Base-by-base conservation (phyloP, 208 protist genomes). In the Wallacemonas collosoma region DNA sequence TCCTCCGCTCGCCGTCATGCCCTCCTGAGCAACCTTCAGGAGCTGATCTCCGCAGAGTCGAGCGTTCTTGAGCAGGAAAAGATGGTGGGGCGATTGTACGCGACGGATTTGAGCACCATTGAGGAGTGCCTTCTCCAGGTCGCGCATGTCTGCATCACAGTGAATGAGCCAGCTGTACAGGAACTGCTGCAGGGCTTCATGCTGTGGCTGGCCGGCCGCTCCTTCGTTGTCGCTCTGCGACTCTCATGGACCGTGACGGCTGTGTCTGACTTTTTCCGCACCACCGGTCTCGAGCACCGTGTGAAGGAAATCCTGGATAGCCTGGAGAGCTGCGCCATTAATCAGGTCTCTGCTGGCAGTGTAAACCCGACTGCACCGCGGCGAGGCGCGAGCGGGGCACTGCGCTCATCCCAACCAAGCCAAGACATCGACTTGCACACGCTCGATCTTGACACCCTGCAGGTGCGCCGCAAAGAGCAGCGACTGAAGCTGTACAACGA, bases 291-390 rank as follows among this genome's bases (percentile, higher is more conserved):
- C 15, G 80, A 78, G 0, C 79, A 83, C 26, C 82, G 80, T 17
- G 77, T 95, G 50, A 85, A 93, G 68, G 76, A 87, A 66, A 76
- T 95, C 26, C 90, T 90, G 45, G 93, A 97, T 71, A 85, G 82
- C 62, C 81, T 97, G 53, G 93, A 97, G 84, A 95, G 87, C 74
- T 91, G 84, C 79, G 93, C 90, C 3, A 94, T 97, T 55, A 95
- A 97, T 68, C 89, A 87, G 62, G 76, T 83, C 1, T 58, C 67
- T 8, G 53, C 55, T 6, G 45, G 45, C 45, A 12, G 6, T 8
- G 17, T 44, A 14, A 53, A 12, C 11, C 14, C 62, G 8, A 15
- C 36, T 54, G 62, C n/a, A 1, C 17, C 41, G 39, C 41, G 50
- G 58, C 12, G 35, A 7, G 35, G 48, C 14, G 50, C 26, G 4